Base-by-base conservation (phyloP, 768 basidiomycete species). In the Suillus placidus region DNA sequence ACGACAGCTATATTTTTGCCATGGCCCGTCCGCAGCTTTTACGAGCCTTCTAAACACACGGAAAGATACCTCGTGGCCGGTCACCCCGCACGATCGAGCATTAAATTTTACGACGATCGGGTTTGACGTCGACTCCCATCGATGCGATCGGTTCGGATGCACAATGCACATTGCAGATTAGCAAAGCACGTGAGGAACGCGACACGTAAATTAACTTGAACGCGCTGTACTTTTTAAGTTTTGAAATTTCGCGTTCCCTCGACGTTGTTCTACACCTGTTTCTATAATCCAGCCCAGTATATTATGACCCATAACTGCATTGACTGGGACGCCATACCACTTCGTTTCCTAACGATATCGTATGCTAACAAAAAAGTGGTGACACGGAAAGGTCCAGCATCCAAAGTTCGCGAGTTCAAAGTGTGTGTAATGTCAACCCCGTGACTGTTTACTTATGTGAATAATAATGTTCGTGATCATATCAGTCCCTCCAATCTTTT, bases 281-380 rank as follows among this genome's bases (percentile, higher is more conserved):
- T 20, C 9, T n/a, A 20, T 37, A 55, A 62, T 37, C 45, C 10
- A 38, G 12, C 12, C 2, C 37, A 6, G 10, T 34, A 55, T 20
- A 58, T 16, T 10, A 76, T 74, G 73, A 42, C 55, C 9, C 75
- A 76, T 65, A n/a, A 72, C 20, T 76, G 75, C 65, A 30, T 72
- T 6, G 69, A 76, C 63, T 77, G 75, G 75, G 60, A 66, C 0
- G n/a, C 57, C 3, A 61, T 0, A 3, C 72, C 72, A 0, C 75
- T 75, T n/a, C 43, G 52, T 0, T 45, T 73, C 35, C 18, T 76
- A 18, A 58, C 16, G 9, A 58, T 58, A 26, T 58, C 57, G 1
- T 40, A 18, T 6, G 26, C 23, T 10, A 18, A 23, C 9, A 58
- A 38, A 26, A 58, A 40, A 23, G 23, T 58, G 9, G 38, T 26